These are phyloP conservation scores for Glarea lozoyensis DNA, from an alignment of 495 filamentous ascomycete genomes.

Conservation along the genomic window DNA sequence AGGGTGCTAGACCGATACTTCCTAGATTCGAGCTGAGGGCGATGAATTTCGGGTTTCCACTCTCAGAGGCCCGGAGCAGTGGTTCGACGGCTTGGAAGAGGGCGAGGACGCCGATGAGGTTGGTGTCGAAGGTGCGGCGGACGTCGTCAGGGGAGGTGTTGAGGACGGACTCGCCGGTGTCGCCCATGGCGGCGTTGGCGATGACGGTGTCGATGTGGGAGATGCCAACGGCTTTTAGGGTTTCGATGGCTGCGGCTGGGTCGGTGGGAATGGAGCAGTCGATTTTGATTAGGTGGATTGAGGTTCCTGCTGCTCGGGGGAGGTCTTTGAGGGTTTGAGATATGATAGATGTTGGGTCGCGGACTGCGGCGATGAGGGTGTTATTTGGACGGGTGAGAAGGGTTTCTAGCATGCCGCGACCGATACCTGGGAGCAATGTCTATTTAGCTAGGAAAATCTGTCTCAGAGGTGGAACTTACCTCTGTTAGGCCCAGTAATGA, in stretches of 20 bases:
- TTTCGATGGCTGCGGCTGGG: slow-evolving; percentile 20
- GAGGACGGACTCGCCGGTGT: slow-evolving; percentile 12
- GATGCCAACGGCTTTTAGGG: slow-evolving; percentile 24
- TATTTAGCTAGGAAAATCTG: not conserved
- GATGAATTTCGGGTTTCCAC: not conserved
- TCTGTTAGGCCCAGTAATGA: not conserved
- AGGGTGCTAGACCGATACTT: not conserved
- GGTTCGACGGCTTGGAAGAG: slow-evolving; percentile 32
- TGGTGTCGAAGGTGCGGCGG: slow-evolving; percentile 29
- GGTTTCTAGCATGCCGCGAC: slow-evolving; percentile 27
- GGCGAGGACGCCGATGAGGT: slow-evolving; percentile 26
- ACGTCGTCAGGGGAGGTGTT: slow-evolving; percentile 23
- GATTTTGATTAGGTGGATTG: slow-evolving; percentile 32
- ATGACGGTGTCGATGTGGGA: slow-evolving; percentile 38
- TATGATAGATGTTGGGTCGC: slow-evolving; percentile 20
- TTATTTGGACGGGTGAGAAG: slow-evolving; percentile 34
- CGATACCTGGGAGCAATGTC: slow-evolving; percentile 31
- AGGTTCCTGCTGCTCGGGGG: slow-evolving; percentile 24
- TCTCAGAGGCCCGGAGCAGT: slow-evolving; percentile 18
- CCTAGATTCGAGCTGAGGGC: not conserved
- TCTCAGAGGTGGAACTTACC: not conserved
- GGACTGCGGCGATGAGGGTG: slow-evolving; percentile 39
- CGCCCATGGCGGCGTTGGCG: slow-evolving; percentile 37
- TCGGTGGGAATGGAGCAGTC: slow-evolving; percentile 26
- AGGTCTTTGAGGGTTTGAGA: slow-evolving; percentile 22